A percentile compares a stretch with the other conserved stretches of the same genome.
Evolutionary conservation across 495 filamentous ascomycete species (phyloP).

Genomic region (Amniculicola lignicola): DNA sequence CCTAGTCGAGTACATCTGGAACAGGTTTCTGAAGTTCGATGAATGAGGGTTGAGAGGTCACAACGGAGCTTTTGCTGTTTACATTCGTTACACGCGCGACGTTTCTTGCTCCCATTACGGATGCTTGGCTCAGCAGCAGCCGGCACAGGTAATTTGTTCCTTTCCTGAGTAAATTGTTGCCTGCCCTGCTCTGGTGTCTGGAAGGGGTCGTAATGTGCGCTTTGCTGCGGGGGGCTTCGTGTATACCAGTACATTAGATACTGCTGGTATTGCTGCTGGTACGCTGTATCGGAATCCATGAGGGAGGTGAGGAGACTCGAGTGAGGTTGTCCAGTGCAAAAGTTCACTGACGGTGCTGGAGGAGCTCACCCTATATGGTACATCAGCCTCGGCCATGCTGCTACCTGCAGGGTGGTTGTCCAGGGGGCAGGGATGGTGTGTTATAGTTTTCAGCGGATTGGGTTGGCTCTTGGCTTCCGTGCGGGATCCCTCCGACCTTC

Average conservation of each 20-base stretch:
- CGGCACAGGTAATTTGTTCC: not conserved
- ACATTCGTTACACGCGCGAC: conserved; percentile 80
- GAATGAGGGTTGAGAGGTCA: conserved; percentile 71
- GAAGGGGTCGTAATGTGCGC: not conserved
- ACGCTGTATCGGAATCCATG: too few relatives aligned
- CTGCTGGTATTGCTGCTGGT: too few relatives aligned
- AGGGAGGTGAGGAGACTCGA: too few relatives aligned
- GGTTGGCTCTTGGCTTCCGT: too few relatives aligned
- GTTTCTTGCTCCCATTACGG: conserved; percentile 19
- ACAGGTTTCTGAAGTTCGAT: conserved; percentile 74
- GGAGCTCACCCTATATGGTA: too few relatives aligned
- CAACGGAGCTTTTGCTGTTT: conserved; percentile 70
- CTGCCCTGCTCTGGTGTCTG: not conserved
- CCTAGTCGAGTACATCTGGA: conserved; percentile 78
- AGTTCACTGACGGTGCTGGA: too few relatives aligned
- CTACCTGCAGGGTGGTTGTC: too few relatives aligned
- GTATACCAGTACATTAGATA: not conserved
- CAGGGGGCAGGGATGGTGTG: too few relatives aligned
- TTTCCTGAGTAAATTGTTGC: not conserved
- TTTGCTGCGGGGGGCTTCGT: not conserved
- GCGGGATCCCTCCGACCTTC: too few relatives aligned
- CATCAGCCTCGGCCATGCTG: too few relatives aligned
- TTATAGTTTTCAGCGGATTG: too few relatives aligned
- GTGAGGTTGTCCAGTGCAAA: too few relatives aligned
- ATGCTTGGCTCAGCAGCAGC: not conserved